phyloP scores from a whole-genome alignment of 2,329 filamentous ascomycete genomes.

The Alternaria angustiovoidea region DNA sequence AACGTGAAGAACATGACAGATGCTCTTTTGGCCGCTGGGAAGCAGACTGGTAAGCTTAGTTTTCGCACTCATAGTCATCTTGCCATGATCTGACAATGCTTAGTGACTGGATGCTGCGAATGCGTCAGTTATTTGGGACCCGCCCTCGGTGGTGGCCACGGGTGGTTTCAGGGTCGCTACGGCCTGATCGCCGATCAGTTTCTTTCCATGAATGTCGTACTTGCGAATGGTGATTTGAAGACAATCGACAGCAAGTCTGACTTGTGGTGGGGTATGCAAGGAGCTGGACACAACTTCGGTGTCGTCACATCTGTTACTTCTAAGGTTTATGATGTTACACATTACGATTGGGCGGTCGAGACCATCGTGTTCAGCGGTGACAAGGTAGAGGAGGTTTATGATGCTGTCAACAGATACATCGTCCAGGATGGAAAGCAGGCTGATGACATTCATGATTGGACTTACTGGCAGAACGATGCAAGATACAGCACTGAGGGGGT shows the following conservation, averaged over 20 bases:
- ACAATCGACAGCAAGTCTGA: constrained; percentile 56
- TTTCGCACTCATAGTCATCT: neutral
- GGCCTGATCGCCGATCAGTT: constrained; percentile 65
- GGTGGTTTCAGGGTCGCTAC: constrained; percentile 62
- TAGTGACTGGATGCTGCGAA: constrained; percentile 55
- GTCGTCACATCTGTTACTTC: constrained; percentile 30
- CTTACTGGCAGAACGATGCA: constrained; percentile 34
- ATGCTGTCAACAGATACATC: constrained; percentile 57
- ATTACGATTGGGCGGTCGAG: constrained; percentile 33
- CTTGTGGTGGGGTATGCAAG: constrained; percentile 63
- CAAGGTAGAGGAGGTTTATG: constrained; percentile 60
- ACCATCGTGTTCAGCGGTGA: constrained; percentile 49
- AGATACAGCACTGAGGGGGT: constrained; percentile 1
- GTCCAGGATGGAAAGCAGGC: constrained; percentile 56
- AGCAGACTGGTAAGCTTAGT: constrained; percentile 56
- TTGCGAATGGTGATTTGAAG: constrained; percentile 58
- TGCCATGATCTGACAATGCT: neutral
- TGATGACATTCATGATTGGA: constrained; percentile 43
- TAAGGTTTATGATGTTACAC: constrained; percentile 54
- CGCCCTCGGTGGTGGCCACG: constrained; percentile 66
- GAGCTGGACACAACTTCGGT: constrained; percentile 60
- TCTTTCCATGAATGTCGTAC: constrained; percentile 61
- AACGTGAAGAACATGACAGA: constrained; percentile 58
- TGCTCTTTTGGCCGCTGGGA: constrained; percentile 59
- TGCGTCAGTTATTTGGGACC: constrained; percentile 60